Base-by-base conservation (phyloP, 306 rosid genomes). In the Malus sylvestris region DNA sequence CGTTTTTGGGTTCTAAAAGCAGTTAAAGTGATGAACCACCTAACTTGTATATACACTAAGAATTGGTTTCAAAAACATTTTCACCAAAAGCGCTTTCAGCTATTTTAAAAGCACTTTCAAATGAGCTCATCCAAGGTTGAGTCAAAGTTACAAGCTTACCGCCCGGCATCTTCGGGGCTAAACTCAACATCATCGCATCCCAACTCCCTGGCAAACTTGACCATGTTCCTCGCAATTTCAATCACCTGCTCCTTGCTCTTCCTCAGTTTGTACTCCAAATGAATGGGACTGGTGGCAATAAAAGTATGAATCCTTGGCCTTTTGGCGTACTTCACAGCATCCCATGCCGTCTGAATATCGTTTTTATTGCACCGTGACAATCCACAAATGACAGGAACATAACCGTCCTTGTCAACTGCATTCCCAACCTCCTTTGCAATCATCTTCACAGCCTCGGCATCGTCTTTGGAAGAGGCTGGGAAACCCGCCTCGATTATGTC, bases 101-200 rank as follows among this genome's bases (percentile, higher is more conserved):
- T 38, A 7, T 38, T 38, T 7, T 38, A 7, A 38, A 38, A 38
- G 2, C 42, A 38, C 42, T 7, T 38, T 38, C 42, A 38, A 38
- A 38, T 6, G 42, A 38, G 42, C 42, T 38, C 9, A 38, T 38
- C 42, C 42, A 38, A 38, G 55, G 55, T 49, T 1, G 20, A 16
- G 23, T 10, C 14, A 45, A 25, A 70, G 22, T 33, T 57, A 59
- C 73, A 76, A 30, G 23, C 75, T n/a, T 14, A 91, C 98, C 97
- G 92, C 14, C 99, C 97, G 33, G 99, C 99, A 82, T 95, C 99
- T 87, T 95, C 99, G 1, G 99, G 96, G 78, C 98, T 92, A 82
- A 95, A 95, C 83, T 95, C 97, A 1, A 95, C 93, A 67, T 95
- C 99, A 0, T 91, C 71, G 29, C 98, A 95, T 9, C 98, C 99